Percentiles rank a stretch among this genome's conserved stretches.
Conservation (phyloP, 306 rosid species). For the Ziziphus jujuba region DNA sequence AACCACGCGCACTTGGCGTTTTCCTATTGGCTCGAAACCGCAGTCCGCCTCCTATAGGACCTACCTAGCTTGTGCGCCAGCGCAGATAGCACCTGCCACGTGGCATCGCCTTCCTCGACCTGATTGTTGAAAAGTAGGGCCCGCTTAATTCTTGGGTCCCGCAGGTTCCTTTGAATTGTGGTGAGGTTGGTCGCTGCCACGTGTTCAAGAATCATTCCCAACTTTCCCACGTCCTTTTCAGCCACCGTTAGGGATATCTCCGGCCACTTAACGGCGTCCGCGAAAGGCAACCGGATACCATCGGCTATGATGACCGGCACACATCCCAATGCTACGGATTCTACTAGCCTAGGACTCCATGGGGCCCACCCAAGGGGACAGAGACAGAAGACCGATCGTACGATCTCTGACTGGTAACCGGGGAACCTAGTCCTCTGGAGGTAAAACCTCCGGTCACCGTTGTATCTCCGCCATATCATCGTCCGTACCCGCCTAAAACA, state of each 20-base stretch:
- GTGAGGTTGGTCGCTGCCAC: constrained; percentile 81
- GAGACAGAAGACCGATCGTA: constrained; percentile 72
- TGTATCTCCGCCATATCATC: constrained; percentile 67
- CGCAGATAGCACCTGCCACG: constrained; percentile 65
- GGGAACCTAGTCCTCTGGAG: constrained; percentile 63
- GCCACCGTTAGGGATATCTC: constrained; percentile 77
- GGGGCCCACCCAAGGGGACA: constrained; percentile 99
- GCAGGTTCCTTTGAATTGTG: constrained; percentile 54
- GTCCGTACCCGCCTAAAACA: constrained; percentile 80
- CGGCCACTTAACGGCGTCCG: constrained; percentile 62
- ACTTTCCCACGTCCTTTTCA: constrained; percentile 67
- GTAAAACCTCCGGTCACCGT: constrained; percentile 67
- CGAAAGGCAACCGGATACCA: constrained; percentile 71
- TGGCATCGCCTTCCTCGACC: constrained; percentile 81
- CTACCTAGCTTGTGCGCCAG: constrained; percentile 51
- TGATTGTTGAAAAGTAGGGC: constrained; percentile 56
- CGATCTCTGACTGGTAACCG: constrained; percentile 91
- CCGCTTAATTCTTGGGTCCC: constrained; percentile 58
- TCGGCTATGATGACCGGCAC: constrained; percentile 91
- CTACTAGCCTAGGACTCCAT: constrained; percentile 94
- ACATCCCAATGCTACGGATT: constrained; percentile 80
- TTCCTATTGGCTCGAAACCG: constrained; percentile 44
- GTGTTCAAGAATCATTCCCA: constrained; percentile 60
- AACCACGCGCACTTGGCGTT: constrained; percentile 26
- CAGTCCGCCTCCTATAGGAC: constrained; percentile 47